These are phyloP conservation scores for Saccharomyces mikatae DNA, from an alignment of 805 yeast genomes.

Conservation along the genomic window DNA sequence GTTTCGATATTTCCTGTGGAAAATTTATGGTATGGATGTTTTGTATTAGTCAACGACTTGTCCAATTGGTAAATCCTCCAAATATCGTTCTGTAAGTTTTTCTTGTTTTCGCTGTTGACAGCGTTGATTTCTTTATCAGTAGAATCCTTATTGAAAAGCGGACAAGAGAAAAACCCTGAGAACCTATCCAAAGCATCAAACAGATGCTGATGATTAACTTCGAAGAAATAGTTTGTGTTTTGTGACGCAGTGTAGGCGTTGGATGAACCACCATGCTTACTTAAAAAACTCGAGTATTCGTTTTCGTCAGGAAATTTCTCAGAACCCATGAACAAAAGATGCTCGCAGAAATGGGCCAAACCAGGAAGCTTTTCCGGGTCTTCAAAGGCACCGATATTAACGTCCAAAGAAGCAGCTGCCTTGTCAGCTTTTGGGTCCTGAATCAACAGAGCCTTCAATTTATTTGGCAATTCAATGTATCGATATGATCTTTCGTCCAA, in stretches of 20 bases:
- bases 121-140: conserved; percentile 90
- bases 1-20: conserved; percentile 84
- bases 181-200: conserved; percentile 89
- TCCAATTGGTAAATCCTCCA: conserved; percentile 88
- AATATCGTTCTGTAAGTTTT: conserved; percentile 78
- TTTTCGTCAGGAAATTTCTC: conserved; percentile 69
- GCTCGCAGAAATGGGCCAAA: conserved; percentile 71
- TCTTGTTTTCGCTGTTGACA: conserved; percentile 92
- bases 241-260: conserved; percentile 88
- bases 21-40: conserved; percentile 80
- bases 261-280: conserved; percentile 80
- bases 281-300: conserved; percentile 64
- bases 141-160: conserved; percentile 64
- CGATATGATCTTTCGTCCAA: conserved; percentile 73
- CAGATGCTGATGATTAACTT: conserved; percentile 64
- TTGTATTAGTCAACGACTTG: conserved; percentile 59
- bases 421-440: conserved; percentile 65
- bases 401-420: conserved; percentile 73
- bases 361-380: conserved; percentile 62
- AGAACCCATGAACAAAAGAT: conserved; percentile 75
- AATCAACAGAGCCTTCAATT: conserved; percentile 52
- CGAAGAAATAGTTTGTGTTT: conserved; percentile 87
- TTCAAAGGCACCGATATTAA: conserved; percentile 66
- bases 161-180: conserved; percentile 83
- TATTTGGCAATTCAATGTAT: conserved; percentile 50